Conservation (phyloP, 1,139 yeast species). For the Neolecta irregularis region DNA sequence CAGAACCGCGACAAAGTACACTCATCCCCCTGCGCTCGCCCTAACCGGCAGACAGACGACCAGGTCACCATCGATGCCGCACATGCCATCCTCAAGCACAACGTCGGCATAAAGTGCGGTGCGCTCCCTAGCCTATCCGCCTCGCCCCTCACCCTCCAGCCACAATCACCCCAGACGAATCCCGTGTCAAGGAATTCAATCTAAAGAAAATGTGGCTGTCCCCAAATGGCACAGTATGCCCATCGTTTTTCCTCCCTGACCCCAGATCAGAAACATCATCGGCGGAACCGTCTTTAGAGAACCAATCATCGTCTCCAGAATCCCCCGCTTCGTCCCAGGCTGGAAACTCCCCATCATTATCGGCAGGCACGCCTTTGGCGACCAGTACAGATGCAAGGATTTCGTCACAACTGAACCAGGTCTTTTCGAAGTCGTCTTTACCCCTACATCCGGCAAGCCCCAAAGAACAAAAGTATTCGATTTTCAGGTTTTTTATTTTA, state of each 20-base stretch:
- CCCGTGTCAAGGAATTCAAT: conserved; percentile 74
- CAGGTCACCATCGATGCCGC: conserved; percentile 83
- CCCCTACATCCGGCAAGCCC: conserved; percentile 51
- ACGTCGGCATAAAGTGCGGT: too few relatives aligned
- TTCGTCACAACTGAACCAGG: conserved; percentile 68
- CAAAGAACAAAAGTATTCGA: conserved; percentile 50
- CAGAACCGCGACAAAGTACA: conserved; percentile 76
- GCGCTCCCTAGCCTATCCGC: too few relatives aligned
- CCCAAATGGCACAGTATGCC: conserved; percentile 94
- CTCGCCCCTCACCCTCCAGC: too few relatives aligned
- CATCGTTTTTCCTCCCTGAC: too few relatives aligned
- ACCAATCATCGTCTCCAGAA: conserved; percentile 78
- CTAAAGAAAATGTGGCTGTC: conserved; percentile 95
- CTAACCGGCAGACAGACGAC: conserved; percentile 73
- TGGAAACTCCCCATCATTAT: conserved; percentile 93
- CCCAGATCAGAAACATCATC: conserved; percentile 79
- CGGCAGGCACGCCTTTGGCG: conserved; percentile 96
- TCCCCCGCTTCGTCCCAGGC: conserved; percentile 78
- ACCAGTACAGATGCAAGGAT: conserved; percentile 90
- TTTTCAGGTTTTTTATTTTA: too few relatives aligned
- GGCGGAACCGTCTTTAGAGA: conserved; percentile 97
- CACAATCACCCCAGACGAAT: conserved; percentile 96
- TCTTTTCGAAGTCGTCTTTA: conserved; percentile 58
- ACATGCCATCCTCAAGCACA: conserved; percentile 64
- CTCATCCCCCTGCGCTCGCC: too few relatives aligned